These are phyloP conservation scores for Oropetium thomaeum DNA, from an alignment of 176 grass and related monocot genomes.

Conservation along the genomic window DNA sequence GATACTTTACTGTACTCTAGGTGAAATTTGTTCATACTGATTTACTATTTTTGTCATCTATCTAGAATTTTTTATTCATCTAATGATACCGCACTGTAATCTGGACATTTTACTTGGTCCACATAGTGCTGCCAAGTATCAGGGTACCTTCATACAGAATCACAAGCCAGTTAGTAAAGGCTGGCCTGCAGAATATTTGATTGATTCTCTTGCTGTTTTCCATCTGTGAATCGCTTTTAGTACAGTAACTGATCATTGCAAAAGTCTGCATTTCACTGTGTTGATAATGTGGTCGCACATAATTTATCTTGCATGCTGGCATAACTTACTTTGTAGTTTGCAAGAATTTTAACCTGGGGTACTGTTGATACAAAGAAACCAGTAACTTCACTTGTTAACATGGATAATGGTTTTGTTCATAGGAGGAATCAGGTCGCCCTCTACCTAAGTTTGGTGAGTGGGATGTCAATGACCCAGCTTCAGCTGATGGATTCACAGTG, in stretches of 20 bases:
- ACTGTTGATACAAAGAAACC: background rate
- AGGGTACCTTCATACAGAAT: background rate
- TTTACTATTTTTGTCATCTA: background rate
- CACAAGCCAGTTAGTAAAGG: background rate
- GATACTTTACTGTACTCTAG: too few species aligned
- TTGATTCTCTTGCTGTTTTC: background rate
- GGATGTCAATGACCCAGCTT: conserved; percentile 87
- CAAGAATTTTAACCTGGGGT: background rate
- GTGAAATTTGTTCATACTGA: background rate
- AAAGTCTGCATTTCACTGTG: background rate
- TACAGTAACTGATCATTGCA: conserved; percentile 2
- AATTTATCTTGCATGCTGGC: background rate
- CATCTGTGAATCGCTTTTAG: background rate
- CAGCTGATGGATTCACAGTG: conserved; percentile 79
- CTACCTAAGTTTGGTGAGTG: conserved; percentile 88
- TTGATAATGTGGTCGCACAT: background rate
- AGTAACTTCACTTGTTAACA: conserved; percentile 2
- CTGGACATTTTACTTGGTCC: background rate
- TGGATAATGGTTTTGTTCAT: conserved; percentile 20
- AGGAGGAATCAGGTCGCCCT: conserved; percentile 84
- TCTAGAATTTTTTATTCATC: background rate
- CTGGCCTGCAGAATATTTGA: background rate
- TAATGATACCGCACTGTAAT: background rate
- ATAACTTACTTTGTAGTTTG: background rate
- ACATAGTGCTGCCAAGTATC: background rate